Percentiles rank a stretch among this genome's conserved stretches.
phyloP scores from a whole-genome alignment of 2,329 filamentous ascomycete genomes.

The Penicillium sp. region DNA sequence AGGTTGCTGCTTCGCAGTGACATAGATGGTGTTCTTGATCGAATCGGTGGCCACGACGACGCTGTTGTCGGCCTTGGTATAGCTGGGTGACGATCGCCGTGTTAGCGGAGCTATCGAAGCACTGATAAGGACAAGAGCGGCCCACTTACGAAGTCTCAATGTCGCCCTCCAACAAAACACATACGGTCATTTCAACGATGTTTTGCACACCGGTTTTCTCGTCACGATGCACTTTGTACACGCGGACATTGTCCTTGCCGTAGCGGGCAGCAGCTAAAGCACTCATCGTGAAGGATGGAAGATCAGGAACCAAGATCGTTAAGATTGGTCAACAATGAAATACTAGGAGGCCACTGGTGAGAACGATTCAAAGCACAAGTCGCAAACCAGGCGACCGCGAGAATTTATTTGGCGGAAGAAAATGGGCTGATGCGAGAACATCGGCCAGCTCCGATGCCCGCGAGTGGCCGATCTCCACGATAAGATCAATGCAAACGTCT shows the following conservation, averaged over 20 bases:
- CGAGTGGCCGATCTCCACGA: constrained; percentile 25
- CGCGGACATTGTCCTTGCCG: constrained; percentile 88
- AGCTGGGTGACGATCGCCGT: constrained; percentile 49
- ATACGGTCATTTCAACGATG: constrained; percentile 91
- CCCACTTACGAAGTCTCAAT: constrained; percentile 69
- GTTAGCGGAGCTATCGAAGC: not conserved
- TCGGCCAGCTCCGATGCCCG: constrained; percentile 40
- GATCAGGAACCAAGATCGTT: not conserved
- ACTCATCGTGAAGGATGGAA: constrained; percentile 26
- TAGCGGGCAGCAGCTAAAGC: constrained; percentile 44
- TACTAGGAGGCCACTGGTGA: not conserved
- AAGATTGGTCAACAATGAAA: too few species aligned
- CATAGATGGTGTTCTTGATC: constrained; percentile 96
- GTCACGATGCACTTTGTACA: constrained; percentile 89
- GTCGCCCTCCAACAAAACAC: constrained; percentile 84
- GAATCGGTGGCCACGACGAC: constrained; percentile 94
- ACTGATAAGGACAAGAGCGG: constrained; percentile 3
- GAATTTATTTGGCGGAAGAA: constrained; percentile 13
- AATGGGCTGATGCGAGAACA: constrained; percentile 17
- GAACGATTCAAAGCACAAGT: not conserved
- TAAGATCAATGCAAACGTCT: constrained; percentile 21
- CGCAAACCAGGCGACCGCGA: not conserved
- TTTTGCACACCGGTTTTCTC: constrained; percentile 69
- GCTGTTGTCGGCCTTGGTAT: constrained; percentile 89
- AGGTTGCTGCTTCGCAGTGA: constrained; percentile 88